Base-by-base conservation (phyloP, 768 basidiomycete genomes). In the Lactarius akahatsu region DNA sequence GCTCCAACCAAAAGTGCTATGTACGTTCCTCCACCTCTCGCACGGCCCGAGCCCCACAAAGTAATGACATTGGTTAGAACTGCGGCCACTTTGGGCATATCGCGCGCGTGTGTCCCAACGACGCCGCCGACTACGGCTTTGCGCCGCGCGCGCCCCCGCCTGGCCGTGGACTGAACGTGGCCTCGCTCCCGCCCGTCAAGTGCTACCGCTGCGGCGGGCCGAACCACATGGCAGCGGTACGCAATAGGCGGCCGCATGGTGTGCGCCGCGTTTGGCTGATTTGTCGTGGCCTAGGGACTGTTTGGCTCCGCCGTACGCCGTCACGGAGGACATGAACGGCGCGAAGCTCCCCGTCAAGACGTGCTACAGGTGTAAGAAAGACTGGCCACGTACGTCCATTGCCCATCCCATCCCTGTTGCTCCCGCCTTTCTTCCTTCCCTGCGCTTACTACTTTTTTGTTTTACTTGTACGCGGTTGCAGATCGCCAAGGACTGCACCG, bases 141-240 rank as follows among this genome's bases (percentile, higher is more conserved):
- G 85, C 83, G 54, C 81, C 87, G 57, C 90, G 91, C 59, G 81
- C 83, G 60, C 85, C 91, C 43, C 89, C 90, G 62, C 86, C 89
- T 28, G 90, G 92, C 55, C 88, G 91, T 69, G 82, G 80, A 32
- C 78, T 92, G 69, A 91, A 92, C 73, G 88, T 85, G 18, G 87
- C 90, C 26, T 85, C 89, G 57, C 78, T 92, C 58, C 90, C 90
- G 59, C 88, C 90, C 20, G 87, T 95, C 59, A 92, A 91, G 77
- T 96, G 94, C 73, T 95, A 91, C 76, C 86, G 90, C 59, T 96
- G 94, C 73, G 92, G 92, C 56, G 91, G 91, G 34, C 86, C 90
- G 16, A 96, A 95, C 79, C 91, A 93, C 74, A 86, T 92, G 83
- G 92, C 91, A n/a, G 15, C 87, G 83, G 90, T 90, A 75, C 63